These are phyloP conservation scores for Alternaria longipes DNA, from an alignment of 2,329 filamentous ascomycete species.

Conservation along the genomic window DNA sequence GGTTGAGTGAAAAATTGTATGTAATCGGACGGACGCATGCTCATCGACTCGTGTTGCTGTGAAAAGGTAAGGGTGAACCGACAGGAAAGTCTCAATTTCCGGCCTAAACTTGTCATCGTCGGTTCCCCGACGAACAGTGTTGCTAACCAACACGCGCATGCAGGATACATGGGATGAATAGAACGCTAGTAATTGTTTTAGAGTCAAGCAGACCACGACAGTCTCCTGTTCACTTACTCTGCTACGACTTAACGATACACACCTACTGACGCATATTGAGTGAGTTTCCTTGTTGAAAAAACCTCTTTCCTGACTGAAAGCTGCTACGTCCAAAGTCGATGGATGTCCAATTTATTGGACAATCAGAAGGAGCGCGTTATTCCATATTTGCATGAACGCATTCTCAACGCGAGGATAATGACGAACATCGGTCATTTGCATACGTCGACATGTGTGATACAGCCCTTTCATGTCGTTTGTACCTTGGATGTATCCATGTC, in stretches of 20 bases:
- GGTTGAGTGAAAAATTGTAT: too few relatives aligned
- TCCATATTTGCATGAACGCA: too few relatives aligned
- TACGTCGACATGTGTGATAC: too few relatives aligned
- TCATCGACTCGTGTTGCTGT: too few relatives aligned
- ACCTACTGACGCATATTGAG: background rate
- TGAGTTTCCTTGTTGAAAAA: background rate
- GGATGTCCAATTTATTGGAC: background rate
- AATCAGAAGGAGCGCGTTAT: too few relatives aligned
- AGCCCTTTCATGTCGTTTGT: too few relatives aligned
- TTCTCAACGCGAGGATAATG: too few relatives aligned
- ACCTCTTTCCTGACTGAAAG: background rate
- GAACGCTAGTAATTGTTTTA: background rate
- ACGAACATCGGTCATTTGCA: background rate
- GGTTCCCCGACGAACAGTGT: too few relatives aligned
- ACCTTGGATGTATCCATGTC: too few relatives aligned
- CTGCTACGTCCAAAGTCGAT: background rate
- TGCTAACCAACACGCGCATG: background rate
- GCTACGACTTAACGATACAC: background rate
- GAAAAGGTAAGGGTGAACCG: slow-evolving; percentile 19
- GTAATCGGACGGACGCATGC: too few relatives aligned
- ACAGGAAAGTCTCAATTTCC: slow-evolving; percentile 12
- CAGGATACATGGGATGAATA: background rate
- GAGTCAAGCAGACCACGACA: background rate
- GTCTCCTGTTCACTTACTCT: background rate
- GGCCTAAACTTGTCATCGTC: too few relatives aligned